phyloP scores from a whole-genome alignment of 208 protist genomes.

The Pavlovales sp. region DNA sequence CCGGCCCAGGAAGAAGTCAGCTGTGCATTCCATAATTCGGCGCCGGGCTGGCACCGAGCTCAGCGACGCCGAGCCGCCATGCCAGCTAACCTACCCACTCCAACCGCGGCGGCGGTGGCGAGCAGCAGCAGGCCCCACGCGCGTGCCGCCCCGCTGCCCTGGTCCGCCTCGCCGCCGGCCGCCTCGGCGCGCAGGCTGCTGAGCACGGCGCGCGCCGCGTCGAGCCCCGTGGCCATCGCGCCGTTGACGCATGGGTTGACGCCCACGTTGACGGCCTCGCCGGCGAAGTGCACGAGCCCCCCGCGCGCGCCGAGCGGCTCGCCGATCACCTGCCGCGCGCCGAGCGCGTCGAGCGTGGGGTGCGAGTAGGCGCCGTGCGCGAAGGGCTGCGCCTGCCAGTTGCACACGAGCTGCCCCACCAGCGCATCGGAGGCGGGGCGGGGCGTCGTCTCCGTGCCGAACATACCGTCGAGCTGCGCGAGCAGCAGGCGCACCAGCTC shows the following conservation, averaged over 20 bases:
- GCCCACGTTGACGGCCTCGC: slow-evolving; percentile 8
- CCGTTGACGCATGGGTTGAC: slow-evolving; percentile 36
- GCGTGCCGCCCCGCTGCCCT: too few relatives aligned
- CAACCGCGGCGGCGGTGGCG: too few relatives aligned
- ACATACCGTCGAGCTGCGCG: slow-evolving; percentile 38
- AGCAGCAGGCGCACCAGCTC: slow-evolving; percentile 10
- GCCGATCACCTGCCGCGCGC: not conserved
- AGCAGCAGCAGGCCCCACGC: too few relatives aligned
- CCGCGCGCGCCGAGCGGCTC: not conserved
- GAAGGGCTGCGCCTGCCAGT: not conserved
- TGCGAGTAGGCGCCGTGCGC: slow-evolving; percentile 26
- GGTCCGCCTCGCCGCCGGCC: too few relatives aligned
- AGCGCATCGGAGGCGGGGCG: not conserved
- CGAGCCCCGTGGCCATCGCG: slow-evolving; percentile 22
- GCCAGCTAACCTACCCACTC: too few relatives aligned
- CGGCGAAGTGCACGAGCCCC: not conserved
- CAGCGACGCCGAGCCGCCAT: too few relatives aligned
- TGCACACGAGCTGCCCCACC: slow-evolving; percentile 4
- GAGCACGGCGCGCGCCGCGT: not conserved
- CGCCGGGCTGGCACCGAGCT: too few relatives aligned
- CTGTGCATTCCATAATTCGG: too few relatives aligned
- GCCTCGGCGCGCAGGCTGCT: too few relatives aligned
- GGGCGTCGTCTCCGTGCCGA: slow-evolving; percentile 8
- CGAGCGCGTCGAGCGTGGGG: slow-evolving; percentile 4
- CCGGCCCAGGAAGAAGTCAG: too few relatives aligned